Percentiles rank a stretch among this genome's conserved stretches.
These are phyloP conservation scores for Gaertneriomyces semiglobifer DNA, from an alignment of 192 early-diverging fungal genomes.

Conservation along the genomic window DNA sequence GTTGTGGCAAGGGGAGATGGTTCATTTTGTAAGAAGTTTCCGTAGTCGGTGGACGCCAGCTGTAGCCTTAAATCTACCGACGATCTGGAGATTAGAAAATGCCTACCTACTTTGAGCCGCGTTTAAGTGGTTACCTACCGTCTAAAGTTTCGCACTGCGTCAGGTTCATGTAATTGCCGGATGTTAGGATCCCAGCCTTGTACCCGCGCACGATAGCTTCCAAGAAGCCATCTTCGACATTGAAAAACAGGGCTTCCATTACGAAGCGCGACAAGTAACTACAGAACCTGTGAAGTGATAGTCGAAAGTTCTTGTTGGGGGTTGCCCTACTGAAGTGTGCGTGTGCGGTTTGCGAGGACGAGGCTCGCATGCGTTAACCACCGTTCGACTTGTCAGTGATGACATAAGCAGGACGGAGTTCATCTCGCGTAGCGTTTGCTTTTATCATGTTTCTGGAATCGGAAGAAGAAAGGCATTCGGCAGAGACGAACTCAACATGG, in stretches of 20 bases:
- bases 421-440: not conserved
- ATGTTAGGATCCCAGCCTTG: slow-evolving; percentile 78
- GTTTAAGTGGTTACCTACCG: slow-evolving; percentile 41
- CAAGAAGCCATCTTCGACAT: slow-evolving; percentile 85
- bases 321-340: not conserved
- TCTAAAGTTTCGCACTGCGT: slow-evolving; percentile 98
- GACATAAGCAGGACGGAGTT: not conserved
- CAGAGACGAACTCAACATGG: too few species aligned
- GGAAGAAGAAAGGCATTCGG: too few species aligned
- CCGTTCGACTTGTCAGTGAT: not conserved
- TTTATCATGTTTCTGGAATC: not conserved
- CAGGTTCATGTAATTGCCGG: slow-evolving; percentile 85
- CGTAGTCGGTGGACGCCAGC: slow-evolving; percentile 93
- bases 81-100: not conserved
- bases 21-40: slow-evolving; percentile 89
- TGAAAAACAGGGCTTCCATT: slow-evolving; percentile 64
- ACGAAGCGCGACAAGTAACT: too few species aligned
- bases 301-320: not conserved
- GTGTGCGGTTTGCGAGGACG: not conserved
- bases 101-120: not conserved
- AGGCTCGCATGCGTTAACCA: not conserved
- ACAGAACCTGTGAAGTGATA: too few species aligned
- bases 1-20: slow-evolving; percentile 93
- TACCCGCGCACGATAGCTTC: slow-evolving; percentile 95
- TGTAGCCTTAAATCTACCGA: slow-evolving; percentile 87